Conservation (phyloP, 2,329 filamentous ascomycete genomes). For the Neobulgaria alba region DNA sequence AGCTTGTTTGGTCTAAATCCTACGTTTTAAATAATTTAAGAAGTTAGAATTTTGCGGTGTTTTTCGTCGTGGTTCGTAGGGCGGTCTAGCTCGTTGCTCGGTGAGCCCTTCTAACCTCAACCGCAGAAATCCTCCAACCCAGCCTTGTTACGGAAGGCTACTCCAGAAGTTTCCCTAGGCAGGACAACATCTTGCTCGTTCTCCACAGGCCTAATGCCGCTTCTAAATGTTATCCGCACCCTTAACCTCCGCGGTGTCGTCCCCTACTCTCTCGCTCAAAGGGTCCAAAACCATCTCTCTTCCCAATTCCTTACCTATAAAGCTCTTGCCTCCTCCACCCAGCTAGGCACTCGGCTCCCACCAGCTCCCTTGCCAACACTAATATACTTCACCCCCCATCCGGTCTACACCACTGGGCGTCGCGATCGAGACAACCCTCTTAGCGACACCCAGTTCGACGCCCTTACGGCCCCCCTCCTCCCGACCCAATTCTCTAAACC, state of each 20-base stretch:
- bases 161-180: too few species aligned
- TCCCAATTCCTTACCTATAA: conserved; percentile 53
- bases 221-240: too few species aligned
- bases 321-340: conserved; percentile 23
- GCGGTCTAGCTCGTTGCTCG: too few species aligned
- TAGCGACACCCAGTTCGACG: conserved; percentile 33
- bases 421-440: conserved; percentile 54
- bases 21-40: too few species aligned
- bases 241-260: conserved; percentile 47
- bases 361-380: conserved; percentile 55
- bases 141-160: too few species aligned
- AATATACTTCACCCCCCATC: conserved; percentile 72
- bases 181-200: too few species aligned
- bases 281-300: conserved; percentile 49
- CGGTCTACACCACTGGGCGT: conserved; percentile 84
- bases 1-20: too few species aligned
- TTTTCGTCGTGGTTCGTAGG: too few species aligned
- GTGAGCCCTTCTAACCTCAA: too few species aligned
- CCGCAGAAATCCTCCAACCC: too few species aligned
- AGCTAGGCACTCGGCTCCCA: conserved; percentile 19
- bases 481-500: background rate
- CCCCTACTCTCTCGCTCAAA: conserved; percentile 45
- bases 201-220: too few species aligned
- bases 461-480: conserved; percentile 10
- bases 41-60: too few species aligned